Evolutionary conservation across 345 rosid species (phyloP), one percentile per base, ranked within the genome.

Genomic region (Pugionium cornutum): DNA sequence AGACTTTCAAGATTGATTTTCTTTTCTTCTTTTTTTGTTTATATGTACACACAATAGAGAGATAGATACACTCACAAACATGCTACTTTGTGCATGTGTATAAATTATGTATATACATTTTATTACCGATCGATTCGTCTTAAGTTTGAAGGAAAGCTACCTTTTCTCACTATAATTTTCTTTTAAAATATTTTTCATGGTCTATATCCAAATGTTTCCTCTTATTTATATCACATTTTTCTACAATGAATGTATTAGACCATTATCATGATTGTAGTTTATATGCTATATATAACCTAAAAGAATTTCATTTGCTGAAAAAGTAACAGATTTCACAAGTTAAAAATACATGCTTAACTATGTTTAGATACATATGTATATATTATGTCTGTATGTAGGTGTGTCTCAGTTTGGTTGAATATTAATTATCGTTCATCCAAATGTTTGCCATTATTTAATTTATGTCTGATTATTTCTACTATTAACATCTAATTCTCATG

Each of bases 171-270:
- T 27, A 0, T 6, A 57, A 28, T 18, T 41, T 4, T 54, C 2
- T 46, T 37, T 9, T 18, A 2, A 2, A 6, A 6, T 46, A 31
- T 49, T 36, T 45, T 35, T 46, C 18, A 18, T 45, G 6, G 53
- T 26, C 11, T 58, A 57, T 35, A 34, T 57, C 5, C 51, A 39
- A 36, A 29, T 47, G 57, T 6, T 33, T 42, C 42, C 37, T 50
- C 53, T 26, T 57, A 9, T 28, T 34, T 34, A 28, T 25, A 41
- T 41, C 58, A 18, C 64, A 48, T 55, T 55, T n/a, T 70, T 39
- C 27, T 64, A n/a, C 27, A 31, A 7, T 3, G 54, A 7, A 48
- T 49, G 8, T 40, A 2, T 4, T 9, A 49, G 33, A 28, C 39
- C 34, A 49, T 55, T 9, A 29, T n/a, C 11, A 42, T 34, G 59